phyloP scores from a whole-genome alignment of 1,284 basidiomycete species.

The Papiliotrema laurentii region DNA sequence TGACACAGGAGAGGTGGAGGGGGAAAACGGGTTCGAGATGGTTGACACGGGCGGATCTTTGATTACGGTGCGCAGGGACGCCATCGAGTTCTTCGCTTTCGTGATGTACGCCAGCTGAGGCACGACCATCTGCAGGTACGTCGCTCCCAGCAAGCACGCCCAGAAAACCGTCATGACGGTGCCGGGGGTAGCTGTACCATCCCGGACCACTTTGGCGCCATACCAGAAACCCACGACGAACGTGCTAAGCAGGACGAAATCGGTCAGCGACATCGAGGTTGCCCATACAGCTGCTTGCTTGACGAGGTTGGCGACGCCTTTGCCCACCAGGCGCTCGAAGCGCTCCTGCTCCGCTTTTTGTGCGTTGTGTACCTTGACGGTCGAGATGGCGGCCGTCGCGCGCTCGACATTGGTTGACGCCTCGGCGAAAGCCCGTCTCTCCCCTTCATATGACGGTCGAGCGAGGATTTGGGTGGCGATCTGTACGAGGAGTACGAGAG shows the following conservation, averaged over 20 bases:
- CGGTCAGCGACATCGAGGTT: slow-evolving; percentile 61
- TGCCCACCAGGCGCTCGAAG: slow-evolving; percentile 52
- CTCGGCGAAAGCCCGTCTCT: slow-evolving; percentile 63
- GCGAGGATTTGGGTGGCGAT: slow-evolving; percentile 62
- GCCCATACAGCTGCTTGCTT: slow-evolving; percentile 70
- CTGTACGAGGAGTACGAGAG: slow-evolving; percentile 71
- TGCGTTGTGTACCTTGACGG: slow-evolving; percentile 95
- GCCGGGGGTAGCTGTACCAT: slow-evolving; percentile 64
- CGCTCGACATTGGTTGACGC: slow-evolving; percentile 77
- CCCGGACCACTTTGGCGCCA: slow-evolving; percentile 76
- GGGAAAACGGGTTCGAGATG: slow-evolving; percentile 12
- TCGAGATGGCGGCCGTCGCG: slow-evolving; percentile 71
- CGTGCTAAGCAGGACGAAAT: slow-evolving; percentile 81
- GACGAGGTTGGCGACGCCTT: slow-evolving; percentile 52
- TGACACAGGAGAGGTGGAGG: slow-evolving; percentile 1
- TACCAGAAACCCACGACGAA: slow-evolving; percentile 98
- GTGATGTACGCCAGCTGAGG: slow-evolving; percentile 71
- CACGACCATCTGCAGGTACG: slow-evolving; percentile 78
- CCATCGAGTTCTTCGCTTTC: slow-evolving; percentile 82
- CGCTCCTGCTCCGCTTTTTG: slow-evolving; percentile 58
- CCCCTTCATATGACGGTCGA: slow-evolving; percentile 63
- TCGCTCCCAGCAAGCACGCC: slow-evolving; percentile 86
- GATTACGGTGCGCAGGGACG: slow-evolving; percentile 62
- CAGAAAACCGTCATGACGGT: slow-evolving; percentile 94
- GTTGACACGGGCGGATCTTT: slow-evolving; percentile 44